Evolutionary conservation across 1,284 basidiomycete species (phyloP).

Genomic region (Ustilago nuda): DNA sequence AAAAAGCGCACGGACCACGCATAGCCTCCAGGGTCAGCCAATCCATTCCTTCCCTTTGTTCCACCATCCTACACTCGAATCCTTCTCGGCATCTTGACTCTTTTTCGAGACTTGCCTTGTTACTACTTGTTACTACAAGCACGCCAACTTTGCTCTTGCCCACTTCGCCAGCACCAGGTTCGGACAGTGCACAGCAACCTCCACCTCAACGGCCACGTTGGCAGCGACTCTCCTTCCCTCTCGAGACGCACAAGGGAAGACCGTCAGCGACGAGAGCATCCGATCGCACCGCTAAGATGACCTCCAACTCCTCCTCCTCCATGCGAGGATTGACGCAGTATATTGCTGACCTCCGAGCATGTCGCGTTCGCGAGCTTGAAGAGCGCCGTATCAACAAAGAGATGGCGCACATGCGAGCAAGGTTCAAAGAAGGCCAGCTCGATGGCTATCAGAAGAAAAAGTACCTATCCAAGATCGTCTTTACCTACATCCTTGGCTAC

Average conservation of each 20-base stretch:
- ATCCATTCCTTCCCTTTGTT: not conserved
- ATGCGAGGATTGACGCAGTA: constrained; percentile 75
- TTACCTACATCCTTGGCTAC: constrained; percentile 98
- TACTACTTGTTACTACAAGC: not conserved
- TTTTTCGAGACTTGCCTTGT: not conserved
- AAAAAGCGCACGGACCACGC: constrained; percentile 7
- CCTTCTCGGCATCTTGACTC: not conserved
- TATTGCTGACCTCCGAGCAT: constrained; percentile 96
- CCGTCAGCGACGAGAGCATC: not conserved
- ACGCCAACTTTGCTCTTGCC: not conserved
- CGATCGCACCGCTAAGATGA: constrained; percentile 25
- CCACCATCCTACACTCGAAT: too few relatives aligned
- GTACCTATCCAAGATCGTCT: constrained; percentile 90
- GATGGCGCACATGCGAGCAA: constrained; percentile 99
- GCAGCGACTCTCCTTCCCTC: not conserved
- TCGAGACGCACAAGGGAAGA: not conserved
- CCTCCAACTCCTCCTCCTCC: constrained; percentile 47
- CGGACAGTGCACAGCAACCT: not conserved
- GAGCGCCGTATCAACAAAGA: constrained; percentile 99
- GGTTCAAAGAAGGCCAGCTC: constrained; percentile 98
- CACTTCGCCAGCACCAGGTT: not conserved
- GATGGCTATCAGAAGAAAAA: constrained; percentile 99
- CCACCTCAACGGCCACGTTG: not conserved
- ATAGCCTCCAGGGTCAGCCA: not conserved
- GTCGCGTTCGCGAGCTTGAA: constrained; percentile 73